phyloP scores from a whole-genome alignment of 2,329 filamentous ascomycete species.

The Colletotrichum godetiae region DNA sequence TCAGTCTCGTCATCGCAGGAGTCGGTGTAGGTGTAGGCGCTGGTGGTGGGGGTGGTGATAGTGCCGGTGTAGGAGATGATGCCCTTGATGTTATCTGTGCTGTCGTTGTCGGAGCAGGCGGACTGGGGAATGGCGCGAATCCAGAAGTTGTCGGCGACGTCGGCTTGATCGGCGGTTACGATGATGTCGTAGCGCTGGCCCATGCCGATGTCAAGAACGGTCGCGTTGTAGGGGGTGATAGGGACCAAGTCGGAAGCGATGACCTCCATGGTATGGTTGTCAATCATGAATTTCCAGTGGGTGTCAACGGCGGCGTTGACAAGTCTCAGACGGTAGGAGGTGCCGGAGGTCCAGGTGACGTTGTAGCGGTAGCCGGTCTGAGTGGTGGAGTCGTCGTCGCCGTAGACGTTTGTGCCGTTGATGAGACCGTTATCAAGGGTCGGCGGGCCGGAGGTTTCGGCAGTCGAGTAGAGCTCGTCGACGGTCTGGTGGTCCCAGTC shows the following conservation, averaged over 20 bases:
- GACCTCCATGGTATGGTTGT: conserved; percentile 67
- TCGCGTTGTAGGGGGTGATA: conserved; percentile 63
- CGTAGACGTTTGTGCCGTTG: conserved; percentile 55
- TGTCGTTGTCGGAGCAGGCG: conserved; percentile 53
- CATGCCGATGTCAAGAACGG: conserved; percentile 61
- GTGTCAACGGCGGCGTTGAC: conserved; percentile 59
- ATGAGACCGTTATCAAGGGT: conserved; percentile 57
- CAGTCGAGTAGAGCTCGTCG: conserved; percentile 47
- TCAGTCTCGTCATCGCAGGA: conserved; percentile 50
- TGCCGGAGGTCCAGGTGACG: conserved; percentile 53
- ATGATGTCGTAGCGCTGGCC: conserved; percentile 60
- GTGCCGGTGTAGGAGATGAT: conserved; percentile 56
- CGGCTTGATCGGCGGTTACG: conserved; percentile 51
- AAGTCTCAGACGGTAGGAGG: conserved; percentile 58
- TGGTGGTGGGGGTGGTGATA: conserved; percentile 28
- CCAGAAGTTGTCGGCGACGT: conserved; percentile 56
- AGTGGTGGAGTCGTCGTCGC: conserved; percentile 39
- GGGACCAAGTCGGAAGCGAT: conserved; percentile 70
- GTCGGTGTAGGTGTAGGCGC: conserved; percentile 33
- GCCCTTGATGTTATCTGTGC: conserved; percentile 56
- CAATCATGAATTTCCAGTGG: conserved; percentile 62
- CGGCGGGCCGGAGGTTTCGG: conserved; percentile 46
- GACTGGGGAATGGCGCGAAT: conserved; percentile 57
- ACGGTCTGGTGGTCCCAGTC: conserved; percentile 67
- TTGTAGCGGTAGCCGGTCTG: conserved; percentile 47